Evolutionary conservation across 305 asterid genomes (phyloP).

Genomic region (Fraxinus albicans): DNA sequence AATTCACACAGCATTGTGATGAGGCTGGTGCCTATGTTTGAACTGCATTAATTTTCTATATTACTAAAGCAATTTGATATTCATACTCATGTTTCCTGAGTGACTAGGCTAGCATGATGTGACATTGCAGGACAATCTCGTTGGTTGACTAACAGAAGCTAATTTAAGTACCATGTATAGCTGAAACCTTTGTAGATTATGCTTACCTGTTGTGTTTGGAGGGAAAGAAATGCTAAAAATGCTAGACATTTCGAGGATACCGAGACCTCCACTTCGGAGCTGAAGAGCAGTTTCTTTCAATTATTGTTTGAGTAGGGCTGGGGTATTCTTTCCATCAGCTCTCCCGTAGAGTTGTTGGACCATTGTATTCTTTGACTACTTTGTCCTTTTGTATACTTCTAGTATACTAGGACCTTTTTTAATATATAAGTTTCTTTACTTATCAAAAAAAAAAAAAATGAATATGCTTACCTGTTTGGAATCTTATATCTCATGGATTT

Average conservation of each 20-base stretch:
- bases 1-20: constrained; percentile 12
- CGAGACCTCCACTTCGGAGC: too few relatives aligned
- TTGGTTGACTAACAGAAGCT: neutral
- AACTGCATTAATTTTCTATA: constrained; percentile 3
- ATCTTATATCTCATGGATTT: constrained; percentile 3
- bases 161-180: neutral
- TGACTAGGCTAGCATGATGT: constrained; percentile 10
- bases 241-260: too few relatives aligned
- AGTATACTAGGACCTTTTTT: too few relatives aligned
- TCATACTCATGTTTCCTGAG: neutral
- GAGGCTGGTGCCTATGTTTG: neutral
- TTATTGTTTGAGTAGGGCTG: too few relatives aligned
- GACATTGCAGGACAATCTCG: neutral
- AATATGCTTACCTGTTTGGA: constrained; percentile 10
- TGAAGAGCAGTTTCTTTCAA: too few relatives aligned
- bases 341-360: too few relatives aligned
- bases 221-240: too few relatives aligned
- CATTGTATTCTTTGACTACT: too few relatives aligned
- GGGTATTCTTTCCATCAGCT: too few relatives aligned
- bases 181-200: constrained; percentile 3
- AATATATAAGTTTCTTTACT: too few relatives aligned
- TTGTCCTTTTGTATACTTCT: too few relatives aligned
- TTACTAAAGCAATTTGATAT: constrained; percentile 5
- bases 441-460: too few relatives aligned
- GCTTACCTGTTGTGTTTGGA: neutral